These are phyloP conservation scores for Stellera chamaejasme DNA, from an alignment of 345 rosid species.

Conservation along the genomic window DNA sequence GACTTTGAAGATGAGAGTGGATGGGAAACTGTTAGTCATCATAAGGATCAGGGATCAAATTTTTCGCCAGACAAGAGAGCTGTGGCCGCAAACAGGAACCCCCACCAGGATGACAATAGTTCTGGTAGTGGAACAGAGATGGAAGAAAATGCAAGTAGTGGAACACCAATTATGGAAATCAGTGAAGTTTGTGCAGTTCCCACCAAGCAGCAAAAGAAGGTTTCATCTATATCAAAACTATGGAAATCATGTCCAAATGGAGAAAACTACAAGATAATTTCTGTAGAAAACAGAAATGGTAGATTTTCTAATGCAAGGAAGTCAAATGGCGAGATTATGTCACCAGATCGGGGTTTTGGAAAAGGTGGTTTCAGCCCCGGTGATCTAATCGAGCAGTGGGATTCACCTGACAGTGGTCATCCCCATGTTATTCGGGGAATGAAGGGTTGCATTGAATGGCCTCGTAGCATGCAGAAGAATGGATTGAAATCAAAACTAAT, in stretches of 20 bases:
- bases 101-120: constrained; percentile 33
- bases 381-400: constrained; percentile 67
- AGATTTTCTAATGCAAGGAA: constrained; percentile 70
- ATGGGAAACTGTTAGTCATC: constrained; percentile 95
- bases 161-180: constrained; percentile 47
- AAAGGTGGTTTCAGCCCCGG: constrained; percentile 55
- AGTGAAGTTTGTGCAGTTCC: constrained; percentile 58
- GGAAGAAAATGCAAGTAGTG: constrained; percentile 48
- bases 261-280: constrained; percentile 55
- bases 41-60: constrained; percentile 73
- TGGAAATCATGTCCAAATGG: constrained; percentile 66
- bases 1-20: constrained; percentile 83
- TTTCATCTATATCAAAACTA: constrained; percentile 63
- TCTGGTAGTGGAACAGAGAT: constrained; percentile 51
- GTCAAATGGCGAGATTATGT: constrained; percentile 43
- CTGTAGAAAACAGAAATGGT: constrained; percentile 57
- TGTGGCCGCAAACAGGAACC: constrained; percentile 36
- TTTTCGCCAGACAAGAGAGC: constrained; percentile 60
- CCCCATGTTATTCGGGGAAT: constrained; percentile 64
- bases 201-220: constrained; percentile 44
- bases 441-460: constrained; percentile 99
- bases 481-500: constrained; percentile 89
- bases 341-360: constrained; percentile 59
- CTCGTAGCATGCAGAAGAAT: constrained; percentile 65
- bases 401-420: constrained; percentile 66